Base-by-base conservation (phyloP, 192 early-diverging fungal genomes). In the Coemansia sp. region DNA sequence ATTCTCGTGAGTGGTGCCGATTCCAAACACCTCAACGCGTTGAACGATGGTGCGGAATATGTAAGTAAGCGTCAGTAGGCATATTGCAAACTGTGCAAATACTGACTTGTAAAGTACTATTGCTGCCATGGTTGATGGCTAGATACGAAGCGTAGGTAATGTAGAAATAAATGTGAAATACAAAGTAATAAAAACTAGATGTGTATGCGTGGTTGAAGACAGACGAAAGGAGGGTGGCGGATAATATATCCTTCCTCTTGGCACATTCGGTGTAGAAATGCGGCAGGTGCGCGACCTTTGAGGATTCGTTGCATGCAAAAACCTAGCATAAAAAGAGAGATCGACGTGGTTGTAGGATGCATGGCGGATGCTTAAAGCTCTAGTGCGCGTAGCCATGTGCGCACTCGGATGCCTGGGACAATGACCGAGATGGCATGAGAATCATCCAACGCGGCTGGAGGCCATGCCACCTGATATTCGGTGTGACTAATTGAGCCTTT, bases 21-120 rank as follows among this genome's bases (percentile, higher is more conserved):
- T 47, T 33, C 80, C 80, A 66, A 77, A 74, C 32, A 72, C 69
- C n/a, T 77, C 69, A 35, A 74, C 33, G 10, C 80, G 72, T 7
- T 35, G 63, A 26, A 47, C 50, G 37, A 77, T 44, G 19, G 69
- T 44, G 17, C 49, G 46, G 59, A 74, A 70, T 3, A 72, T 30
- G 42, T 82, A 82, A 13, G 69, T 19, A 64, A 71, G 23, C 7
- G 47, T 42, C 32, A 77, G 17, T 14, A 82, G 46, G 16, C 40
- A 63, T 11, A 82, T 39, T 5, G 53, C 75, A 30, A 72, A 6
- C 37, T 74, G 70, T 42, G 74, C 69, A 72, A 82, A 77, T 21
- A 66, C 35, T 23, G 50, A 74, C 28, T 77, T 82, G 33, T 64
- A 43, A 16, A 65, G 14, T 8, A 35, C 32, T 23, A n/a, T 59